Evolutionary conservation across 306 rosid genomes (phyloP).

Genomic region (Rosa rugosa): DNA sequence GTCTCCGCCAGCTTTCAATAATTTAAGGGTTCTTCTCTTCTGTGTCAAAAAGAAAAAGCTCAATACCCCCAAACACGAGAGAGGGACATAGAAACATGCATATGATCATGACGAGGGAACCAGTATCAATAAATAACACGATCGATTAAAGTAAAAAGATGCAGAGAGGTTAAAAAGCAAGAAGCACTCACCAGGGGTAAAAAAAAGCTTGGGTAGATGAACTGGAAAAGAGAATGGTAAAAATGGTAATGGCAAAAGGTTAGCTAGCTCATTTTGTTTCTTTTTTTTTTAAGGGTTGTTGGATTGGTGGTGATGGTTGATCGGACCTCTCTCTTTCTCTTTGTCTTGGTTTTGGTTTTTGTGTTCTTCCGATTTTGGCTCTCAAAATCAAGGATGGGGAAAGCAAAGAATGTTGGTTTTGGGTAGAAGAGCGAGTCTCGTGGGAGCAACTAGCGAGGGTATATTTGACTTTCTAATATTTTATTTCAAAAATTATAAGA

Average conservation of each 20-base stretch:
- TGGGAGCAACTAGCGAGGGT: slow-evolving; percentile 11
- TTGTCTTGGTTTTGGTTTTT: not conserved
- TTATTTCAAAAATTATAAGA: no score
- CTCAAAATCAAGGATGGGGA: not conserved
- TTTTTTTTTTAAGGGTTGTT: slow-evolving; percentile 1
- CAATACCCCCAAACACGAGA: slow-evolving; percentile 3
- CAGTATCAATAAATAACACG: not conserved
- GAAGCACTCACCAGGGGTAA: not conserved
- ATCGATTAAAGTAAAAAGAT: not conserved
- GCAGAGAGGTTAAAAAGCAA: not conserved
- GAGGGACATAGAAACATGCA: slow-evolving; percentile 12
- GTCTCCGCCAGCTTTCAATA: slow-evolving; percentile 19
- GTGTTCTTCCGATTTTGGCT: not conserved
- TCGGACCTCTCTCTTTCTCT: not conserved
- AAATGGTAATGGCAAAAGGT: not conserved
- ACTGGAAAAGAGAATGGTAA: not conserved
- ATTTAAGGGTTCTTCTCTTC: not conserved
- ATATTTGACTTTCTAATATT: not conserved
- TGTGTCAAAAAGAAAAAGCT: not conserved
- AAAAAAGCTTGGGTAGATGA: not conserved
- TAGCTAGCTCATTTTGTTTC: not conserved
- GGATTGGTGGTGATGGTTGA: slow-evolving; percentile 20
- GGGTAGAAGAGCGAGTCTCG: slow-evolving; percentile 31
- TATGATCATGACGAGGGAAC: not conserved
- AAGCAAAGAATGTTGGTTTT: not conserved